Evolutionary conservation across 345 rosid genomes (phyloP).

Genomic region (Murraya paniculata): DNA sequence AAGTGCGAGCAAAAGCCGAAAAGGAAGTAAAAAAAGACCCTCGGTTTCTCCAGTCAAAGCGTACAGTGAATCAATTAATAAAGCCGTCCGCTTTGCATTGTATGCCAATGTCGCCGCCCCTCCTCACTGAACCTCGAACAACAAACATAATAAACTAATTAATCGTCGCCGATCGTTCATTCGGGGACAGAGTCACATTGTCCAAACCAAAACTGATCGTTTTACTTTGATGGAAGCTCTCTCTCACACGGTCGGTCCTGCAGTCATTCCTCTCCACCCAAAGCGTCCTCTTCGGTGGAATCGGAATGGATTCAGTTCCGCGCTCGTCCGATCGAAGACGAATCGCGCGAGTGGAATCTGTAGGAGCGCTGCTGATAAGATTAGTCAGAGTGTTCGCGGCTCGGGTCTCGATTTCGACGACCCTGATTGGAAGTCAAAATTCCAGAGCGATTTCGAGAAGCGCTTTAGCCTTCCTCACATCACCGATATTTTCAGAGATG

Average conservation of each 20-base stretch:
- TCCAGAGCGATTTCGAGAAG: conserved; percentile 62
- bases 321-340: conserved; percentile 30
- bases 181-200: background rate
- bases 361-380: background rate
- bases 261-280: conserved; percentile 4
- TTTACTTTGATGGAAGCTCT: conserved; percentile 39
- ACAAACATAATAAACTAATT: too few relatives aligned
- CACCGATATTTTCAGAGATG: conserved; percentile 69
- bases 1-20: too few relatives aligned
- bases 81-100: too few relatives aligned
- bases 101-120: too few relatives aligned
- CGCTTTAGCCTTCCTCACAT: conserved; percentile 81
- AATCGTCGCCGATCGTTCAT: too few relatives aligned
- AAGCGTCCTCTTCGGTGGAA: background rate
- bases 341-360: background rate
- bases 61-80: background rate
- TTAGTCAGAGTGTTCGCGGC: conserved; percentile 7
- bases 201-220: background rate
- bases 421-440: conserved; percentile 74
- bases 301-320: conserved; percentile 26
- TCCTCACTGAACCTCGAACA: too few relatives aligned
- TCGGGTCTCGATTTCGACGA: conserved; percentile 59
- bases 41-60: background rate
- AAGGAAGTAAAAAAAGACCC: background rate
- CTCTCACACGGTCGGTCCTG: conserved; percentile 20